Base-by-base conservation (phyloP, 371 early-diverging fungal genomes). In the Actinomortierella wolfii region DNA sequence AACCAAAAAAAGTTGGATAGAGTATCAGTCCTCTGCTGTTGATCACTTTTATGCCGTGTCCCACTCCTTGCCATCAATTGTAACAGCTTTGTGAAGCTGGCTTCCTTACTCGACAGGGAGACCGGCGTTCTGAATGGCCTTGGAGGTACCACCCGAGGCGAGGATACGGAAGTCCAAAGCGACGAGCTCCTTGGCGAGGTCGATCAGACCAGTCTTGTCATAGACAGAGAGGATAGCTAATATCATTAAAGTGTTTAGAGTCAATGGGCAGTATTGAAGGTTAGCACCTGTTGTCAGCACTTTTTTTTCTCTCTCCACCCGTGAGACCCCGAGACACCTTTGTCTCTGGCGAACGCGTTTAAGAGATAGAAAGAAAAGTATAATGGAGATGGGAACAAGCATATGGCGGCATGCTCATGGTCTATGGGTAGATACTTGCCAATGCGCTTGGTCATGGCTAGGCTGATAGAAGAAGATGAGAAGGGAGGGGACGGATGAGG, bases 71-170 rank as follows among this genome's bases (percentile, higher is more conserved):
- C 34, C 15, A 62, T 28, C 42, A n/a, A n/a, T 15, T 13, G 21
- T 17, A n/a, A 25, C 46, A 39, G 6, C 18, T 34, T 34, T 34
- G 34, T 6, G 7, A 34, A 11, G 34, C 11, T 34, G 34, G 47
- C 3, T 53, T 48, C 59, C 79, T 67, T 86, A 91, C 93, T 84
- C 85, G 78, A 97, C 95, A 58, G 92, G 89, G 45, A 98, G 81
- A 41, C 93, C 95, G 49, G 92, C 92, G 56, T 93, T 87, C 62
- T 94, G 89, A 61, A 98, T 85, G 44, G 89, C 85, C 80, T 90
- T 92, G 46, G 97, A 89, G 51, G 98, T 98, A 56, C 98, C 98
- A 48, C 98, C 98, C 9, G 96, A 96, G 53, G 96, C 98, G 21
- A 97, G 83, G 60, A 98, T 84, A 65, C 88, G 85, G 56, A 96